These are phyloP conservation scores for Xylaria scruposa DNA, from an alignment of 495 filamentous ascomycete species.

Conservation along the genomic window DNA sequence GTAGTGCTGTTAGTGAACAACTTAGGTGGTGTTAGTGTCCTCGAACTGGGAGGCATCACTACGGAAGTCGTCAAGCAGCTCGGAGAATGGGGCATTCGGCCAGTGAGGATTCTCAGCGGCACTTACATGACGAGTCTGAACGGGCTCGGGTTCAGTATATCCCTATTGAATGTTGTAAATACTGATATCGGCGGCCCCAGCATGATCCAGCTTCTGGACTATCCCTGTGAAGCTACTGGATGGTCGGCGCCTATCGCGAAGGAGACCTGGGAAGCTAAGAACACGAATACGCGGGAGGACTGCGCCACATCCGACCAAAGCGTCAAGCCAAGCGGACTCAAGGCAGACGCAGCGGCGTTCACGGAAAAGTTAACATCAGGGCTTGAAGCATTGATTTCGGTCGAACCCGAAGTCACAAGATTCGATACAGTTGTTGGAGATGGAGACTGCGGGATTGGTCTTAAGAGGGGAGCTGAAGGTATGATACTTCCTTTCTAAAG, in stretches of 20 bases:
- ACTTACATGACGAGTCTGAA: constrained; percentile 90
- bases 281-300: constrained; percentile 51
- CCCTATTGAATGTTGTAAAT: constrained; percentile 79
- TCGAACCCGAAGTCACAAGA: constrained; percentile 82
- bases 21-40: constrained; percentile 84
- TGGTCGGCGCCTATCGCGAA: constrained; percentile 79
- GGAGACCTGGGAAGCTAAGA: constrained; percentile 63
- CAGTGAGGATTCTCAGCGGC: constrained; percentile 69
- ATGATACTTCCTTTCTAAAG: constrained; percentile 31
- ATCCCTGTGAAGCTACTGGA: constrained; percentile 81
- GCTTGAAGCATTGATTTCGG: constrained; percentile 72
- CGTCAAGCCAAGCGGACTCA: constrained; percentile 71
- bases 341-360: constrained; percentile 64
- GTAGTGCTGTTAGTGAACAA: constrained; percentile 90
- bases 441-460: constrained; percentile 90
- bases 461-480: constrained; percentile 90
- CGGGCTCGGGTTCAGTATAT: constrained; percentile 89
- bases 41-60: constrained; percentile 90
- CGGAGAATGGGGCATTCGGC: constrained; percentile 69
- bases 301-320: constrained; percentile 50
- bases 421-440: constrained; percentile 95
- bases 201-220: constrained; percentile 88
- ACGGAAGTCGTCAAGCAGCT: constrained; percentile 87
- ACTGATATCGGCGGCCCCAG: constrained; percentile 79
- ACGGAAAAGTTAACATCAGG: constrained; percentile 69